Evolutionary conservation across 345 rosid species (phyloP).

Genomic region (Eucalyptus camaldulensis): DNA sequence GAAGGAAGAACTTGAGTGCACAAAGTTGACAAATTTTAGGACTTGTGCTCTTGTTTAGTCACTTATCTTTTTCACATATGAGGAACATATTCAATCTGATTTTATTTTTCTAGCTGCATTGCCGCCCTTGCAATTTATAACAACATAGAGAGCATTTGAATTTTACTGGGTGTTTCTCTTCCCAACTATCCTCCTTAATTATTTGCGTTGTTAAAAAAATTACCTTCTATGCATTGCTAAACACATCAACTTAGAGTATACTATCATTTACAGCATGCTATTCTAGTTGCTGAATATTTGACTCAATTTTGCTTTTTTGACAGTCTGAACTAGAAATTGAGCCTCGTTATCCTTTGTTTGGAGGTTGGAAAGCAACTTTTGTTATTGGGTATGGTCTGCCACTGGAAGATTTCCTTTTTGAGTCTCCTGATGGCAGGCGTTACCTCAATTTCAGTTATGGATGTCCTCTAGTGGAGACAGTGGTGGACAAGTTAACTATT

Average conservation of each 20-base stretch:
- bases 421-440: constrained; percentile 80
- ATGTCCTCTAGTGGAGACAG: constrained; percentile 78
- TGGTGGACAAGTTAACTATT: constrained; percentile 77
- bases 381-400: constrained; percentile 87
- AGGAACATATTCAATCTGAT: background rate
- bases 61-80: background rate
- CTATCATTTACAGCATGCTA: background rate
- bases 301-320: background rate
- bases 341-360: constrained; percentile 94
- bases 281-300: background rate
- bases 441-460: constrained; percentile 96
- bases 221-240: background rate
- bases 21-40: background rate
- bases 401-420: constrained; percentile 80
- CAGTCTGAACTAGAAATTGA: constrained; percentile 98
- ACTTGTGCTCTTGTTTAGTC: background rate
- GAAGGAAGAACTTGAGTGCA: background rate
- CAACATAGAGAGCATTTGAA: background rate
- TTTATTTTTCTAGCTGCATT: background rate
- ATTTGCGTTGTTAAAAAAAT: background rate
- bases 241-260: background rate
- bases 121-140: background rate
- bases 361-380: constrained; percentile 98
- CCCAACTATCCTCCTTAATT: background rate
- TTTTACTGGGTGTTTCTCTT: background rate